Evolutionary conservation across 176 grass and related monocot genomes (phyloP), one percentile per base, ranked within the genome.

Genomic region (Pontederia paniculata): DNA sequence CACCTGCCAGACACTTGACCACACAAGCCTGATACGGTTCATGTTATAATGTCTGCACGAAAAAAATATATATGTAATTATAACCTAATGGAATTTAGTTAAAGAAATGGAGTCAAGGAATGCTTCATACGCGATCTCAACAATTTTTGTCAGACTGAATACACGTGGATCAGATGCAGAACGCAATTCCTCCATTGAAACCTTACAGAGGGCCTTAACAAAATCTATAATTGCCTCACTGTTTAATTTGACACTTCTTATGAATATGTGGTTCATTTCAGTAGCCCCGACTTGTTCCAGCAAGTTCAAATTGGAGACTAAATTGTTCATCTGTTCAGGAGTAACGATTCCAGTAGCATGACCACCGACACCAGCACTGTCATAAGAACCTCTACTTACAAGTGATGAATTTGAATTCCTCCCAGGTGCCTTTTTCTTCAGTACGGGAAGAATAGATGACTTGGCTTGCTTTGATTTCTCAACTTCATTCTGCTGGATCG

Each of bases 1-100:
- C 48, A 88, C 93, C 52, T 84, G 80, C 93, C 93, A 98, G 84
- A 91, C 91, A 68, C 93, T 98, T 79, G 93, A 98, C 93, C 93
- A 98, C 44, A 98, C 87, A 91, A 98, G 87, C 73, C 87, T 98
- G 73, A 98, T 98, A 47, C 93, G 86, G 55, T 91, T 81, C 93
- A 98, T 98, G 66, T 98, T 98, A 50, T 91, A 98, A 57, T 97
- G 86, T 76, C 93, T 97, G 78, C 67, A 76, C 17, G 50, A 44
- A 74, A 50, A 61, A n/a, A 63, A 63, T 21, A 16, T 72, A 76
- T 74, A 48, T 48, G 52, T 11, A 21, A 15, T 37, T 6, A 52
- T 23, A 58, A 61, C 1, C 44, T 16, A 10, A 58, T 41, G 52
- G 9, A 15, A 53, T 52, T 22, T 9, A 43, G 10, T 21, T 61